Evolutionary conservation across 208 protist species (phyloP), one percentile per base, ranked within the genome.

Genomic region (Vickermania spadyakhi): DNA sequence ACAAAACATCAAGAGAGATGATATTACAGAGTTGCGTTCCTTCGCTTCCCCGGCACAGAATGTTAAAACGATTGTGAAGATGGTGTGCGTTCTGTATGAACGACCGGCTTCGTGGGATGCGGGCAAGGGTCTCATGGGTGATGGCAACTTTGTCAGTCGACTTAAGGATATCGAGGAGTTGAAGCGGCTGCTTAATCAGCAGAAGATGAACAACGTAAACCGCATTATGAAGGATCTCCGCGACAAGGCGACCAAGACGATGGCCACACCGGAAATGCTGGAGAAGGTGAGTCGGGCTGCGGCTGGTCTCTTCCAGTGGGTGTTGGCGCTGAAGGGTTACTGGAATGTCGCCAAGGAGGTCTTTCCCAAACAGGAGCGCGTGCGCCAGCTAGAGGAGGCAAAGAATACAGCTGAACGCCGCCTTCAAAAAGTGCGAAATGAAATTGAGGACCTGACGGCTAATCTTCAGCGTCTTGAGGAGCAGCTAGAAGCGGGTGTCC

Each of bases 291-390:
- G 89, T 70, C 72, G 91, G 57, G 95, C 97, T 22, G 96, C 89
- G 50, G 90, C 87, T 3, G 93, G 87, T 3, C 72, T 99, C 29
- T 96, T 98, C 77, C 89, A 90, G 42, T 99, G 98, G 97, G 96
- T 99, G 21, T 77, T 93, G 67, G 96, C 97, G 50, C 98, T 99
- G 79, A 89, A 98, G 56, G 82, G 95, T 59, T 99, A 99, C 84
- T 98, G 98, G 81, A 86, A 91, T 58, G 94, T 98, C 5, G 89
- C 91, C 23, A 98, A 98, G 76, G 95, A 93, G 60, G 97, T 99
- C 25, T 84, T 97, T 22, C 98, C 98, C 25, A 99, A 98, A 75
- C 84, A 96, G 58, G 79, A 94, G 72, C 79, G 81, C 5, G 97
- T 99, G 62, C 82, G 86, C 13, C 79, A 95, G 60, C 85, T 96